Conservation (phyloP, 805 yeast species). For the Candida peoriensis region DNA sequence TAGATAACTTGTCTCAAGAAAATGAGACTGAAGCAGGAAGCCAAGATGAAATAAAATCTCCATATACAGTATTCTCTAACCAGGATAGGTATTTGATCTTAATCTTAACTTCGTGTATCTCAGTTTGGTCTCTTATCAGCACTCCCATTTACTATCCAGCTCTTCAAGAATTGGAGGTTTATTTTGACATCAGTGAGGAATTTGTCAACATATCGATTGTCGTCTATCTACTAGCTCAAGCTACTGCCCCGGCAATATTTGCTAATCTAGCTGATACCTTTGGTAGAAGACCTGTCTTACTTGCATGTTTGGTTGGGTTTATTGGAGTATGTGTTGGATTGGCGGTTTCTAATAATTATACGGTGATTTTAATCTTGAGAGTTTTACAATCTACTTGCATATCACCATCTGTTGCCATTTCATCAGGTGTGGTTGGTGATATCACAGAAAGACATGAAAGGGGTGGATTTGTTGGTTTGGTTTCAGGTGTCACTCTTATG, state of each 20-base stretch:
- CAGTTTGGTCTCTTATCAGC: conserved; percentile 65
- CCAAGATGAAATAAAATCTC: too few species aligned
- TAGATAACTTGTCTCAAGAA: too few species aligned
- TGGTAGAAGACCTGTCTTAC: conserved; percentile 69
- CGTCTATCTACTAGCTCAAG: conserved; percentile 72
- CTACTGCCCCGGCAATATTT: conserved; percentile 64
- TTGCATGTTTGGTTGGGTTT: conserved; percentile 50
- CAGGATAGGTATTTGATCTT: conserved; percentile 39
- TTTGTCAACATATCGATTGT: conserved; percentile 68
- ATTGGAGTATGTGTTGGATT: conserved; percentile 61
- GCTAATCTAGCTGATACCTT: conserved; percentile 62
- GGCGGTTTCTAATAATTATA: conserved; percentile 52
- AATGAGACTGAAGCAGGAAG: too few species aligned
- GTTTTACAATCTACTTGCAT: conserved; percentile 76
- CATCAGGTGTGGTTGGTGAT: conserved; percentile 72
- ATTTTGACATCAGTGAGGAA: conserved; percentile 53
- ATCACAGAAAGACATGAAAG: conserved; percentile 58
- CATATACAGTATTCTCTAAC: conserved; percentile 24
- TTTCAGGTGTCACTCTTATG: conserved; percentile 57
- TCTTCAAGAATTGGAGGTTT: conserved; percentile 46
- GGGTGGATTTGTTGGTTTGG: conserved; percentile 66
- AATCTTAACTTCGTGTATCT: conserved; percentile 38
- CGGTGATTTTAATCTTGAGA: conserved; percentile 58
- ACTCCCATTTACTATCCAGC: conserved; percentile 83
- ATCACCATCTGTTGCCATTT: conserved; percentile 69